Conservation (phyloP, 495 filamentous ascomycete species). For the Penicillium chermesinum region DNA sequence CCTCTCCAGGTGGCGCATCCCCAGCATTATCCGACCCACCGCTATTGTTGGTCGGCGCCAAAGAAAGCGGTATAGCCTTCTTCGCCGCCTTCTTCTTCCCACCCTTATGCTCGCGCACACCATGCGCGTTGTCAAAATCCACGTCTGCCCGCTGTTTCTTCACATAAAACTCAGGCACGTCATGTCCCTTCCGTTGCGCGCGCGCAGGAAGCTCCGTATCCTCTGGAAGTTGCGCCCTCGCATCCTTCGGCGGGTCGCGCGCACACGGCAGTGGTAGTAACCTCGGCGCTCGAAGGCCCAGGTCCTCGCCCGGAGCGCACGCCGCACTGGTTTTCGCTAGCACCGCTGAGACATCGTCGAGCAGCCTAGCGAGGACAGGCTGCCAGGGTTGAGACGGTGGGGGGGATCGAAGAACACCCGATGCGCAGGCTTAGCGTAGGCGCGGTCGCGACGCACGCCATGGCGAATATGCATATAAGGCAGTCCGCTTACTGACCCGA, state of each 20-base stretch:
- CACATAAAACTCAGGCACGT: slow-evolving; percentile 7
- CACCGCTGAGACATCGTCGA: background rate
- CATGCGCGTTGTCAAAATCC: slow-evolving; percentile 49
- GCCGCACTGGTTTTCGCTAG: background rate
- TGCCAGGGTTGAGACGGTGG: background rate
- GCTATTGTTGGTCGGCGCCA: slow-evolving; percentile 17
- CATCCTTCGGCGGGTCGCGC: background rate
- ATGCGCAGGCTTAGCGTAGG: too few species aligned
- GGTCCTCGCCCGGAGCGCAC: background rate
- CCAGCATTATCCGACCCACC: slow-evolving; percentile 25
- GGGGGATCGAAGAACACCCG: too few species aligned
- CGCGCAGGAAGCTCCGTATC: slow-evolving; percentile 30
- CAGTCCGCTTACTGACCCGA: background rate
- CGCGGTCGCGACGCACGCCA: background rate
- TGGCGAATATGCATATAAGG: background rate
- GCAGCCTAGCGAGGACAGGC: background rate
- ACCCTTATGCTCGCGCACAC: slow-evolving; percentile 45
- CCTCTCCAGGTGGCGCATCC: slow-evolving; percentile 18
- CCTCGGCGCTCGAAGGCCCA: background rate
- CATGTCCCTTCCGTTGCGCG: slow-evolving; percentile 21
- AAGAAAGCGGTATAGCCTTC: slow-evolving; percentile 17
- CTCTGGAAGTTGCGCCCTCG: slow-evolving; percentile 40
- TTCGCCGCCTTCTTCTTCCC: slow-evolving; percentile 38
- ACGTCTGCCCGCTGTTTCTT: slow-evolving; percentile 21
- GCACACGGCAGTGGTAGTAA: background rate